These are phyloP conservation scores for Emericellopsis cladophorae DNA, from an alignment of 2,329 filamentous ascomycete species.

Conservation along the genomic window DNA sequence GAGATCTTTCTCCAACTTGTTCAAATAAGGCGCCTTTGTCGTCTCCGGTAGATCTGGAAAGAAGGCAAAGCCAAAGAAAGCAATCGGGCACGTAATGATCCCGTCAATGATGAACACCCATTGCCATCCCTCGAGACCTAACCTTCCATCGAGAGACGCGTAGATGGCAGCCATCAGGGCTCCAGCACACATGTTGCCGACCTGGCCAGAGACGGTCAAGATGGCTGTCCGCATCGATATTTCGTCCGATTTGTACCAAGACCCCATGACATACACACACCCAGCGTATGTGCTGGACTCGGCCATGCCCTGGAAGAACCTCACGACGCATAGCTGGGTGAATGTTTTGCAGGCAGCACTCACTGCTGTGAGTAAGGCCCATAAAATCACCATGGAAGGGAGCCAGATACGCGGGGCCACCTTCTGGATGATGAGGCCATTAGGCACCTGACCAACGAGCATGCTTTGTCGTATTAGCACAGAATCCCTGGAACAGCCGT, in stretches of 20 bases:
- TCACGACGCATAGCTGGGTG: slow-evolving; percentile 12
- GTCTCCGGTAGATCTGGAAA: slow-evolving; percentile 35
- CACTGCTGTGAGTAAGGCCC: slow-evolving; percentile 46
- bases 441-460: slow-evolving; percentile 41
- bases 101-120: slow-evolving; percentile 32
- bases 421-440: slow-evolving; percentile 45
- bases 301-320: slow-evolving; percentile 14
- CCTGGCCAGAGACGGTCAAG: slow-evolving; percentile 43
- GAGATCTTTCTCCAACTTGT: slow-evolving; percentile 15
- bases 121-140: slow-evolving; percentile 39
- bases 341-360: slow-evolving; percentile 16
- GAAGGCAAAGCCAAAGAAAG: slow-evolving; percentile 33
- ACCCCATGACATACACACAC: slow-evolving; percentile 21
- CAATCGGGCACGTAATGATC: slow-evolving; percentile 38
- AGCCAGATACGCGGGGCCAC: slow-evolving; percentile 46
- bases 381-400: slow-evolving; percentile 43
- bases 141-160: slow-evolving; percentile 19
- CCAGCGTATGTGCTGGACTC: slow-evolving; percentile 16
- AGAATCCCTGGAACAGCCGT: neutral
- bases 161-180: slow-evolving; percentile 37
- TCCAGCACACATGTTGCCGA: slow-evolving; percentile 45
- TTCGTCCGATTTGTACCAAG: slow-evolving; percentile 43
- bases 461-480: slow-evolving; percentile 9
- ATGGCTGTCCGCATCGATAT: slow-evolving; percentile 46
- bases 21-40: slow-evolving; percentile 19